Base-by-base conservation (phyloP, 139 green algal genomes). In the Picochlorum costavermella region DNA sequence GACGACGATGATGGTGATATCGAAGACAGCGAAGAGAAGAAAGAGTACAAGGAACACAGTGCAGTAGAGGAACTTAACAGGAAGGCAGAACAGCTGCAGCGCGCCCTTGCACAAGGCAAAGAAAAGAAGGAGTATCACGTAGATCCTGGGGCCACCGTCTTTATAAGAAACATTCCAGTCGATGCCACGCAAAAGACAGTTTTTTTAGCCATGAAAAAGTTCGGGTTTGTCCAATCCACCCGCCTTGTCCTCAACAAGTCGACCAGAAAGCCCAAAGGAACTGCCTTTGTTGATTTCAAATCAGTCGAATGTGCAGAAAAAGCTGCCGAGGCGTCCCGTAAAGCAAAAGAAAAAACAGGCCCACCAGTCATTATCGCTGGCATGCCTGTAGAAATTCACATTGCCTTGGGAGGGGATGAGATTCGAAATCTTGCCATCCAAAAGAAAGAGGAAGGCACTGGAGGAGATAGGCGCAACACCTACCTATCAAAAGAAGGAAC, bases 261-360 rank as follows among this genome's bases (percentile, higher is more conserved):
- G 11, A 85, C 80, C 1, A 75, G 80, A 37, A 84, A 88, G 75
- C 74, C 73, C 58, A 95, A 94, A 60, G 90, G 90, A 53, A 95
- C 83, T 3, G 90, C 90, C 3, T 96, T 95, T 76, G 86, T 94
- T 13, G 88, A 96, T 67, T 96, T 84, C 61, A 53, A 55, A 29
- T 36, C 50, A 9, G 11, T 36, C 1, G 81, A 67, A 8, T 60
- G 28, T 11, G 88, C 88, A 14, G 40, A 66, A 50, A 70, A 65
- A 31, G 84, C 80, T 10, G 81, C 78, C 9, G 74, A 70, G 9
- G 84, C 85, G 14, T 89, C 75, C 25, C 78, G 75, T 2, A 71
- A 75, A 13, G 77, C 60, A 63, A 83, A 73, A 64, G 45, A 50
- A 17, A 72, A 74, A 40, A 60, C 79, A 51, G 82, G 80, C 1